Evolutionary conservation across 768 basidiomycete species (phyloP), one percentile per base, ranked within the genome.

Genomic region (Tricholoma saponaceum): DNA sequence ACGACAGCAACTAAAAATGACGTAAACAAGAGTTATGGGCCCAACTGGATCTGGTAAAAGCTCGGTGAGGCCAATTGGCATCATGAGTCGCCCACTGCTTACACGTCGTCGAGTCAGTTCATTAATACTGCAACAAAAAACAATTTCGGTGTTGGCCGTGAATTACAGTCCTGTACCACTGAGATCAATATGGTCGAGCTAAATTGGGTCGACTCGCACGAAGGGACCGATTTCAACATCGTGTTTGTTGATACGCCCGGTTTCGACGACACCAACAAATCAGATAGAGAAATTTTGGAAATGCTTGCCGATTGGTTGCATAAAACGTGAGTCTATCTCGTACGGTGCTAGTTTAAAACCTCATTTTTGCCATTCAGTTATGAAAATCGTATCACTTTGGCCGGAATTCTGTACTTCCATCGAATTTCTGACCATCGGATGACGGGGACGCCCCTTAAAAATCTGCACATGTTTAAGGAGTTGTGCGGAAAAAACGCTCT

Each of bases 401-500:
- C 61, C n/a, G n/a, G n/a, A n/a, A n/a, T n/a, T n/a, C n/a, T n/a
- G n/a, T n/a, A n/a, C n/a, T n/a, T n/a, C n/a, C 78, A 79, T 61
- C 73, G 76, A 23, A 77, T 79, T 63, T 64, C 69, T 10, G 74
- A 78, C 50, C 64, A 66, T 60, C 64, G 72, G 33, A 71, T 79
- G 69, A 71, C 70, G 44, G 76, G 74, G 39, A 73, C 74, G 10
- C 72, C 77, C n/a, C 67, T 68, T 32, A 71, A 71, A 60, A 82
- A 81, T 60, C 70, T 80, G 37, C 68, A 67, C 13, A 74, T 82
- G 66, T 83, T 82, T 66, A 69, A 69, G 54, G 72, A 78, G 47
- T 69, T 82, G 14, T 83, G 82, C 62, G 81, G 81, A 20, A 72
- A 76, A 26, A 69, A 64, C 51, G 70, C 71, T 2, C 69, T 79